phyloP scores from a whole-genome alignment of 164 flowering plant genomes.

The Taxillus chinensis region DNA sequence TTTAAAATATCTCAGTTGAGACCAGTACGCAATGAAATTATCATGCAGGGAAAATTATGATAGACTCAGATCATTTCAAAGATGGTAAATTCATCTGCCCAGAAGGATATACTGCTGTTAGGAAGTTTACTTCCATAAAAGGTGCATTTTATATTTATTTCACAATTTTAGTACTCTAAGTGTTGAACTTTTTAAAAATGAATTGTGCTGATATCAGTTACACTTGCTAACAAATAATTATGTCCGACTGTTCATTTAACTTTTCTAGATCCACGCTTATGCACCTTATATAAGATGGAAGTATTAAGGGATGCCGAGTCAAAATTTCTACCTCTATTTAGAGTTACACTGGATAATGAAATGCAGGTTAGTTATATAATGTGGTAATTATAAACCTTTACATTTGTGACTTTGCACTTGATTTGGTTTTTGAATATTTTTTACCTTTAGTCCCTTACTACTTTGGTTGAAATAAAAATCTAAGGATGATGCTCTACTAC shows the following conservation, averaged over 20 bases:
- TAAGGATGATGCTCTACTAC: too few relatives aligned
- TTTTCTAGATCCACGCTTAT: conserved; percentile 34
- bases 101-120: conserved; percentile 63
- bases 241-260: not conserved
- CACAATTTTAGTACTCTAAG: too few relatives aligned
- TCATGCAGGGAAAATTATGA: conserved; percentile 55
- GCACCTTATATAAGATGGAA: conserved; percentile 58
- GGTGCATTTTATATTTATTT: conserved; percentile 22
- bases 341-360: conserved; percentile 55
- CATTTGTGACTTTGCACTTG: not conserved
- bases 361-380: conserved; percentile 46
- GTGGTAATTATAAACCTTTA: not conserved
- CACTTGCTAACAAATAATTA: not conserved
- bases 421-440: not conserved
- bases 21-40: not conserved
- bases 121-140: conserved; percentile 47
- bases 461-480: too few relatives aligned
- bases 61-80: conserved; percentile 48
- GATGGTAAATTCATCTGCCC: conserved; percentile 53
- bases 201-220: too few relatives aligned
- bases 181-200: too few relatives aligned
- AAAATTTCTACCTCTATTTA: conserved; percentile 56
- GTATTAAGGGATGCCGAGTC: conserved; percentile 56
- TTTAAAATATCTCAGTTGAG: not conserved
- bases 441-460: not conserved